phyloP scores from a whole-genome alignment of 257 asterid species.

The Eustoma russellianum region DNA sequence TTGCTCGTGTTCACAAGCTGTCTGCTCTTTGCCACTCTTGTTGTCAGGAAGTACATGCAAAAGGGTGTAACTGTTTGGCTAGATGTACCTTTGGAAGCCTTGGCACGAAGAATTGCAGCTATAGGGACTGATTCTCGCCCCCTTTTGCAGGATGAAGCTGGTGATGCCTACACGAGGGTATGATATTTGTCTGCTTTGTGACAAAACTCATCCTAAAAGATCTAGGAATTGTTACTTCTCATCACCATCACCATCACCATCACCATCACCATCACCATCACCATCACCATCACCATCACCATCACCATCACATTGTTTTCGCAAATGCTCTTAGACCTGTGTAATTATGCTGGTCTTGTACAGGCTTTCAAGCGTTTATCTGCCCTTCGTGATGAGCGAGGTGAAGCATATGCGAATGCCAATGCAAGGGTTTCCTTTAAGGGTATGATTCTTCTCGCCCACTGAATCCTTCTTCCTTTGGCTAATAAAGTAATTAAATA shows the following conservation, averaged over 20 bases:
- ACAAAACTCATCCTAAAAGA: background rate
- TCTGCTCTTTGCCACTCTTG: slow-evolving; percentile 8
- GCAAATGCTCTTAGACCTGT: background rate
- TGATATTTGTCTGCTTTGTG: background rate
- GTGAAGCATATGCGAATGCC: slow-evolving; percentile 72
- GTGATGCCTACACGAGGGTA: slow-evolving; percentile 69
- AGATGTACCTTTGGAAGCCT: slow-evolving; percentile 86
- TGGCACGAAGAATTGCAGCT: slow-evolving; percentile 67
- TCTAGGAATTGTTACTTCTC: background rate
- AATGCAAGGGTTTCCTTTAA: slow-evolving; percentile 62
- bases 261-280: no score
- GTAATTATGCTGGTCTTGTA: background rate
- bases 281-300: no score
- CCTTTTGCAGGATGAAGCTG: slow-evolving; percentile 55
- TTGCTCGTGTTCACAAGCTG: slow-evolving; percentile 5
- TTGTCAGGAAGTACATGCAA: slow-evolving; percentile 68
- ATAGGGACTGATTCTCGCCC: slow-evolving; percentile 82
- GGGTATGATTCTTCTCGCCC: slow-evolving; percentile 30
- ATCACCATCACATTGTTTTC: no score
- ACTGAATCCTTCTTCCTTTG: background rate
- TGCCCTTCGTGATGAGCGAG: slow-evolving; percentile 58
- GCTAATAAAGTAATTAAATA: background rate
- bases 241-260: no score
- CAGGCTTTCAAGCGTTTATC: slow-evolving; percentile 68
- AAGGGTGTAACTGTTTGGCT: slow-evolving; percentile 85